phyloP scores from a whole-genome alignment of 768 basidiomycete genomes.

The Kwoniella europaea region DNA sequence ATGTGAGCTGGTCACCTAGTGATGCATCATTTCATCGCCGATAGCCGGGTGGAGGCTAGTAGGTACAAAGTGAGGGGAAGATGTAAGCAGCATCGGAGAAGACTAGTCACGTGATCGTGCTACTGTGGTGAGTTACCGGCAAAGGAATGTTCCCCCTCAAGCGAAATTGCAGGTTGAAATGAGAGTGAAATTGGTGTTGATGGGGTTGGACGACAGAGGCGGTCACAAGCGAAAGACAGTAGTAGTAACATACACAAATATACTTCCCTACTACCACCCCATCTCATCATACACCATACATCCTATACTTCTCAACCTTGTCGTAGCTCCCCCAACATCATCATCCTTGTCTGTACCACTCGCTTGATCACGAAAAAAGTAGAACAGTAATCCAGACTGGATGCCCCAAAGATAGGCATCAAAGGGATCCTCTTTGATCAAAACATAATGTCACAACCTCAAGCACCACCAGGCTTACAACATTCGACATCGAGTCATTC shows the following conservation, averaged over 20 bases:
- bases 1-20: neutral
- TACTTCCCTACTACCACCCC: neutral
- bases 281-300: neutral
- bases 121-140: neutral
- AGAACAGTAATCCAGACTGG: neutral
- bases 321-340: neutral
- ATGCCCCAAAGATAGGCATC: too few relatives aligned
- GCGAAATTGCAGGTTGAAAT: neutral
- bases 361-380: neutral
- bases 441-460: neutral
- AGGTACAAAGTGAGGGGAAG: neutral
- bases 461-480: conserved; percentile 8
- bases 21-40: neutral
- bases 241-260: neutral
- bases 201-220: conserved; percentile 4
- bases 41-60: conserved; percentile 10
- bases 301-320: neutral
- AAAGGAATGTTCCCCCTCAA: conserved; percentile 4
- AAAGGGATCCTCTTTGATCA: too few relatives aligned
- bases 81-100: neutral
- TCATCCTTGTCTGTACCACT: neutral
- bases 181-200: too few relatives aligned
- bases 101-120: neutral
- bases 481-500: neutral
- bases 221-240: neutral